Evolutionary conservation across 495 filamentous ascomycete genomes (phyloP), one percentile per base, ranked within the genome.

Genomic region (Sphaerosporella brunnea): DNA sequence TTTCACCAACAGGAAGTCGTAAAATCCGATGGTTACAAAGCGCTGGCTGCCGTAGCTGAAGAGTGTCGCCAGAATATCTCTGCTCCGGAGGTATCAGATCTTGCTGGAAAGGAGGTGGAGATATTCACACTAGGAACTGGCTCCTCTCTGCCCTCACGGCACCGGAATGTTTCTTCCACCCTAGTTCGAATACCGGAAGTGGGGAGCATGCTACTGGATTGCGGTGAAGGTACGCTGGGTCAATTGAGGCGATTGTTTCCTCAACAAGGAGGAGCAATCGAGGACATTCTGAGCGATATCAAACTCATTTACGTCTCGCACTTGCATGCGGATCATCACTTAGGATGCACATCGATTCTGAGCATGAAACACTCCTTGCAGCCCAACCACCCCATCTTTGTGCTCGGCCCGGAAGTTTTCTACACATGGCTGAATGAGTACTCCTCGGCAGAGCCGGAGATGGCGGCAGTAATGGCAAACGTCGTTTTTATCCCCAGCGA

Each of bases 311-410:
- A 83, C 80, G 88, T 99, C 58, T 88, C 82, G 59, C 90, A 99
- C 63, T 64, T 88, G 42, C 90, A 99, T 58, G 90, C 90, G 19
- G 90, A 99, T 66, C 90, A 99, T 63, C 90, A 99, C 56, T 72
- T 96, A 15, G 90, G 90, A 24, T 82, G 77, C 0, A 69, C 70
- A 19, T 71, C 79, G n/a, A 65, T 95, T 19, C 78, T 99, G 56
- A 77, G 70, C 60, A 81, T 23, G 28, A 23, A 47, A 21, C 16
- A 23, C 23, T 4, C 16, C 16, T 13, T 24, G 37, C 2, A 11
- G n/a, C n/a, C 39, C 21, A 10, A 30, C 23, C 11, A 28, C 15
- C 13, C 23, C 20, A 43, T 47, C 2, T 51, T 23, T 16, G 35
- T 61, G n/a, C 41, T 61, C 15, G 58, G 47, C 10, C 58, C 57